phyloP scores from a whole-genome alignment of 2,329 filamentous ascomycete species.

The Neonectria faginata region DNA sequence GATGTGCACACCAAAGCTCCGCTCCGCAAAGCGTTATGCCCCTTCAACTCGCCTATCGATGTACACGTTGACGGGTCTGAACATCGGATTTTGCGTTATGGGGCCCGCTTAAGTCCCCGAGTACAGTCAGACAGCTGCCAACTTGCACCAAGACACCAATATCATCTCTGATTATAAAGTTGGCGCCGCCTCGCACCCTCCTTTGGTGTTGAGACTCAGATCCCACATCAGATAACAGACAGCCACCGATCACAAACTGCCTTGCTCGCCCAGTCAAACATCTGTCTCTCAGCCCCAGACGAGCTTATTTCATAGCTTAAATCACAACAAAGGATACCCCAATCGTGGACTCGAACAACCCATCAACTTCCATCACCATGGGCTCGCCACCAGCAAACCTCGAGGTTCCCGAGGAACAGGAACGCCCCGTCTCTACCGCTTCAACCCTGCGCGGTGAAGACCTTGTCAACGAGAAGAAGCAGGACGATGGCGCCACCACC shows the following conservation, averaged over 20 bases:
- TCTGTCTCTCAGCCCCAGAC: slow-evolving; percentile 12
- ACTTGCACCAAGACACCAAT: slow-evolving; percentile 10
- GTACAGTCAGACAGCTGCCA: slow-evolving; percentile 25
- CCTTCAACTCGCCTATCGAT: slow-evolving; percentile 23
- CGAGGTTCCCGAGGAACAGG: slow-evolving; percentile 39
- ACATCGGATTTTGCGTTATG: slow-evolving; percentile 39
- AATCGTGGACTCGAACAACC: slow-evolving; percentile 6
- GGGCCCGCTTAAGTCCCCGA: slow-evolving; percentile 36
- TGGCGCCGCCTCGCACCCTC: slow-evolving; percentile 20
- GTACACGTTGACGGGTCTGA: slow-evolving; percentile 16
- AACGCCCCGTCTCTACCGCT: slow-evolving; percentile 44
- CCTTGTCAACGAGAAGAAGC: slow-evolving; percentile 41
- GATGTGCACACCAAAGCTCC: slow-evolving; percentile 33
- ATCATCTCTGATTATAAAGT: slow-evolving; percentile 37
- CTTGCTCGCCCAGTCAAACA: slow-evolving; percentile 8
- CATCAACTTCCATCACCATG: slow-evolving; percentile 26
- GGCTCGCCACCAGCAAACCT: slow-evolving; percentile 32
- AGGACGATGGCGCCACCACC: slow-evolving; percentile 38
- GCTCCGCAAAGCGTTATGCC: slow-evolving; percentile 40
- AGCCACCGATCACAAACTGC: slow-evolving; percentile 23
- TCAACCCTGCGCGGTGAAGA: slow-evolving; percentile 48
- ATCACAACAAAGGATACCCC: background rate
- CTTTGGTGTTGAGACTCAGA: slow-evolving; percentile 21
- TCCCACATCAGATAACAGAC: slow-evolving; percentile 19
- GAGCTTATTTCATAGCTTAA: slow-evolving; percentile 39